These are phyloP conservation scores for Puccinia triticina DNA, from an alignment of 1,284 basidiomycete genomes.

Conservation along the genomic window DNA sequence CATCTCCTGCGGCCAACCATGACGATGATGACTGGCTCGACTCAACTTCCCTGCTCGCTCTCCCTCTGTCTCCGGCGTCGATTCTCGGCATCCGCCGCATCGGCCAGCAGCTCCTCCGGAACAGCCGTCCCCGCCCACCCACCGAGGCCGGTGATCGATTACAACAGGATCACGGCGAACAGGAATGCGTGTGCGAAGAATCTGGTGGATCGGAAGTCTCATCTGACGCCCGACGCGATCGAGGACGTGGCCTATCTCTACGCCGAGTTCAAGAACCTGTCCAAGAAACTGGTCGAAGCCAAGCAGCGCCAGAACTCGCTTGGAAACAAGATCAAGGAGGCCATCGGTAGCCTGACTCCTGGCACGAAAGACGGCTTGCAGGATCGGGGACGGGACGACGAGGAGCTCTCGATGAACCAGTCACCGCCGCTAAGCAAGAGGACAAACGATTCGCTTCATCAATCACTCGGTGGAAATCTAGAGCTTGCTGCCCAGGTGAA, in stretches of 20 bases:
- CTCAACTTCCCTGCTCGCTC: not conserved
- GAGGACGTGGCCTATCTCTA: conserved; percentile 53
- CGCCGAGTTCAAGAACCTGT: conserved; percentile 46
- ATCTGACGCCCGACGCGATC: conserved; percentile 46
- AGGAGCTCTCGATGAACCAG: conserved; percentile 6
- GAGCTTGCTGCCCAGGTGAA: too few relatives aligned
- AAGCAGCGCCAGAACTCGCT: conserved; percentile 53
- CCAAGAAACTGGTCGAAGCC: conserved; percentile 31
- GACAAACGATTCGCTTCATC: conserved; percentile 26
- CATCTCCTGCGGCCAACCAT: too few relatives aligned
- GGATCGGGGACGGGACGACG: not conserved
- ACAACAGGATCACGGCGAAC: conserved; percentile 49
- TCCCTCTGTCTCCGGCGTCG: not conserved
- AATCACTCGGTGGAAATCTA: conserved; percentile 16
- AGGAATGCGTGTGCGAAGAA: conserved; percentile 52
- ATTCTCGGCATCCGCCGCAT: not conserved
- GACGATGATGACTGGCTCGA: not conserved
- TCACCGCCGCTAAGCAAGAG: not conserved
- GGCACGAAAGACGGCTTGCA: not conserved
- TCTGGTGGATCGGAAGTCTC: conserved; percentile 54
- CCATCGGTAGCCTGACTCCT: conserved; percentile 6
- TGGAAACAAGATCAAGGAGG: conserved; percentile 30
- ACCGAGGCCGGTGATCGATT: conserved; percentile 53
- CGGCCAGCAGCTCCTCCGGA: not conserved
- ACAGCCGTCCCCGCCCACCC: conserved; percentile 39